A percentile compares a stretch with the other conserved stretches of the same genome.
Conservation (phyloP, 2,329 filamentous ascomycete genomes). For the Verticillium tricorpus region DNA sequence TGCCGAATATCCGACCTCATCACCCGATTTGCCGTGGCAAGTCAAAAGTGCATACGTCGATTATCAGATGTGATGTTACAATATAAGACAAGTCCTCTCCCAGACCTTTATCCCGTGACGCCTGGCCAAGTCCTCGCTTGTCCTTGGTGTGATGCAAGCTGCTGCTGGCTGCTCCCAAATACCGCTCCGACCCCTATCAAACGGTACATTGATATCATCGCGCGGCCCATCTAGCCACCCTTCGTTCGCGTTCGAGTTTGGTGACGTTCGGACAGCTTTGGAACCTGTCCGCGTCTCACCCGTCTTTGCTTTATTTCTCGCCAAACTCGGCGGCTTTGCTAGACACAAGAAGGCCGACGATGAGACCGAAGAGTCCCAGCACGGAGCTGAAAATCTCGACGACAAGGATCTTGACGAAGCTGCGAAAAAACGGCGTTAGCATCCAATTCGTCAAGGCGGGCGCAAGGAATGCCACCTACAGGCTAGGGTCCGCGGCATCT, state of each 20-base stretch:
- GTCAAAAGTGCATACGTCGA: neutral
- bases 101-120: slow-evolving; percentile 15
- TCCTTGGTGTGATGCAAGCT: slow-evolving; percentile 15
- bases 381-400: slow-evolving; percentile 99
- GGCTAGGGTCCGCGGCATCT: slow-evolving; percentile 84
- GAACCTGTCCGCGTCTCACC: neutral
- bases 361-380: slow-evolving; percentile 90
- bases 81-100: slow-evolving; percentile 13
- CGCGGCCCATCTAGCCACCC: neutral
- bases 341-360: slow-evolving; percentile 85
- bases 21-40: neutral
- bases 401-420: slow-evolving; percentile 97
- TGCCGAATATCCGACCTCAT: too few species aligned
- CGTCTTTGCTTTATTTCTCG: slow-evolving; percentile 16
- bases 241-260: neutral
- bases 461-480: slow-evolving; percentile 54
- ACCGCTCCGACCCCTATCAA: slow-evolving; percentile 4
- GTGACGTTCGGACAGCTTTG: neutral
- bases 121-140: slow-evolving; percentile 10
- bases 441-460: neutral
- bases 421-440: slow-evolving; percentile 26
- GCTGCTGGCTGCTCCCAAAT: neutral
- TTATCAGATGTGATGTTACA: slow-evolving; percentile 10
- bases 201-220: slow-evolving; percentile 4
- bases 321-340: slow-evolving; percentile 77